These are phyloP conservation scores for Truncatella angustata DNA, from an alignment of 2,329 filamentous ascomycete genomes.

Conservation along the genomic window DNA sequence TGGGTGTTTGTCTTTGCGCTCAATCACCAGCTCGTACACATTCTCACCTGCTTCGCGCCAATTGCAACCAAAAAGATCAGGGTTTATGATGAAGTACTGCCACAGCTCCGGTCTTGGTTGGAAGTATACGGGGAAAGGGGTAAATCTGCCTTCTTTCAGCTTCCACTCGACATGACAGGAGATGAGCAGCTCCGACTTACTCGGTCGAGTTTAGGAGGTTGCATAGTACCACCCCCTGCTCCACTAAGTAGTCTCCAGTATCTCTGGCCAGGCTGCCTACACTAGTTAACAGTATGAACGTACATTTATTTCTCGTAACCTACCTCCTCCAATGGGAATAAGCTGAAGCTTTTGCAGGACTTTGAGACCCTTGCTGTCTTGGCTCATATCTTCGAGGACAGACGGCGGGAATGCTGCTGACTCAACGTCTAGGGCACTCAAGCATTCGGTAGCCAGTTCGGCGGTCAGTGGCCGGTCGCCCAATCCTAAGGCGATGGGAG, in stretches of 20 bases:
- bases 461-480: conserved; percentile 32
- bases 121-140: conserved; percentile 31
- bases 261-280: conserved; percentile 35
- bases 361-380: conserved; percentile 27
- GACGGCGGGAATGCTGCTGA: conserved; percentile 33
- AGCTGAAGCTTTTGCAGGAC: conserved; percentile 31
- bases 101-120: conserved; percentile 33
- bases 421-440: conserved; percentile 26
- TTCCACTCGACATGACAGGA: neutral
- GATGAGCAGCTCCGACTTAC: too few relatives aligned
- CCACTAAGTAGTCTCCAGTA: conserved; percentile 33
- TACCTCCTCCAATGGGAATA: conserved; percentile 38
- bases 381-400: conserved; percentile 42
- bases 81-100: conserved; percentile 42
- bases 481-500: conserved; percentile 26
- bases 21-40: conserved; percentile 36
- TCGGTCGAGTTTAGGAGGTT: conserved; percentile 43
- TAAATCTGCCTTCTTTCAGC: neutral
- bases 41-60: conserved; percentile 33
- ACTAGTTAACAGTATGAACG: neutral
- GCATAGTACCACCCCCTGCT: conserved; percentile 30
- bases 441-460: conserved; percentile 30
- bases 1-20: conserved; percentile 34
- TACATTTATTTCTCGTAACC: conserved; percentile 9
- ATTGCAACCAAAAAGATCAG: conserved; percentile 37